These are phyloP conservation scores for Macroventuria anomochaeta DNA, from an alignment of 2,329 filamentous ascomycete genomes.

Conservation along the genomic window DNA sequence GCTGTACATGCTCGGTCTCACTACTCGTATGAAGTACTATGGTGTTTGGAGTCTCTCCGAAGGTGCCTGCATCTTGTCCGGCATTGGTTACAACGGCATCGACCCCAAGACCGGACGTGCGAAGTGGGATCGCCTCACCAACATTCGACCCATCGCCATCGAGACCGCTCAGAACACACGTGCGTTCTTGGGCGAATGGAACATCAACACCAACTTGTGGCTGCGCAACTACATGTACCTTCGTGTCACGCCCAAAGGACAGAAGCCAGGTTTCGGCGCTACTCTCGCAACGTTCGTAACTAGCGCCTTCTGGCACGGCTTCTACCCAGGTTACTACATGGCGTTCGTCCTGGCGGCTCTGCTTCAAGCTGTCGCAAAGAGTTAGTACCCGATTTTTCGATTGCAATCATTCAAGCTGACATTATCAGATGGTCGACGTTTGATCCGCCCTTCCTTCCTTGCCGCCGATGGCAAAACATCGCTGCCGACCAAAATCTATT, in stretches of 20 bases:
- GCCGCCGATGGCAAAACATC: slow-evolving; percentile 69
- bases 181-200: slow-evolving; percentile 90
- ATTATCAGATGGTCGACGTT: slow-evolving; percentile 78
- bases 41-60: slow-evolving; percentile 94
- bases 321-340: slow-evolving; percentile 95
- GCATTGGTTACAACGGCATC: slow-evolving; percentile 92
- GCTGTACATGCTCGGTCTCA: slow-evolving; percentile 83
- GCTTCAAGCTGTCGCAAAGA: slow-evolving; percentile 91
- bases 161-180: slow-evolving; percentile 94
- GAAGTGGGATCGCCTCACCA: slow-evolving; percentile 87
- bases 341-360: slow-evolving; percentile 89
- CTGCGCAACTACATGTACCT: slow-evolving; percentile 94
- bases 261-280: slow-evolving; percentile 94
- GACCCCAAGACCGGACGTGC: slow-evolving; percentile 84
- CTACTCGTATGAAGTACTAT: slow-evolving; percentile 90
- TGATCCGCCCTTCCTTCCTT: slow-evolving; percentile 91
- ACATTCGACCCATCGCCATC: slow-evolving; percentile 84
- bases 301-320: slow-evolving; percentile 97
- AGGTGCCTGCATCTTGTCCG: slow-evolving; percentile 90
- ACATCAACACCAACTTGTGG: slow-evolving; percentile 99
- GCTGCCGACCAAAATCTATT: slow-evolving; percentile 76
- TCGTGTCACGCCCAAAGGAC: slow-evolving; percentile 90
- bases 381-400: slow-evolving; percentile 61
- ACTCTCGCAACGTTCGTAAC: slow-evolving; percentile 93
- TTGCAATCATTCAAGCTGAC: slow-evolving; percentile 6